phyloP scores from a whole-genome alignment of 2,329 filamentous ascomycete species.

The Paecilomyces formosus region DNA sequence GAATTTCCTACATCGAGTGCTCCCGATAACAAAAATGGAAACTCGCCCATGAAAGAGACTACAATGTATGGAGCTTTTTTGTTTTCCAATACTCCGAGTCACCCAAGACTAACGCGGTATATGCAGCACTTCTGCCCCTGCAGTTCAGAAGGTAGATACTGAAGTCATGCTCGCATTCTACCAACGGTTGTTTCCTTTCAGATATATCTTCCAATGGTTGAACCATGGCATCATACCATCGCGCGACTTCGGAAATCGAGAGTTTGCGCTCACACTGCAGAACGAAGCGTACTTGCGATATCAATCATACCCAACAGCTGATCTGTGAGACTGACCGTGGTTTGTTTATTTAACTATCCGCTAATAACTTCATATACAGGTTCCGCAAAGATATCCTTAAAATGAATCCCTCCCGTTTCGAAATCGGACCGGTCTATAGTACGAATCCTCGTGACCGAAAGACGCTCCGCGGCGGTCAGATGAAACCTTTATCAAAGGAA shows the following conservation, averaged over 20 bases:
- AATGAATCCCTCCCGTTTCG: conserved; percentile 86
- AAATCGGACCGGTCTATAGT: conserved; percentile 95
- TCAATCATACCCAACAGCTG: conserved; percentile 65
- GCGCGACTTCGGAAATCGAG: conserved; percentile 83
- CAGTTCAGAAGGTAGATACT: conserved; percentile 55
- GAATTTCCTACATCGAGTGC: conserved; percentile 50
- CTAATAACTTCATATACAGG: conserved; percentile 34
- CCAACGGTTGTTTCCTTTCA: conserved; percentile 89
- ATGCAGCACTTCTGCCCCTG: conserved; percentile 26
- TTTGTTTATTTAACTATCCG: background rate
- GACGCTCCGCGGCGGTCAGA: conserved; percentile 66
- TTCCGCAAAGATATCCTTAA: conserved; percentile 87
- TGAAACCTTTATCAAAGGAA: conserved; percentile 85
- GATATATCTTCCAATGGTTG: conserved; percentile 93
- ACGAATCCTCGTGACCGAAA: conserved; percentile 93
- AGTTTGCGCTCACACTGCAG: conserved; percentile 92
- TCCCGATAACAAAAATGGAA: conserved; percentile 36
- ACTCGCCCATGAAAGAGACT: conserved; percentile 30
- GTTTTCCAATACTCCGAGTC: too few species aligned
- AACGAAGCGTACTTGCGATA: conserved; percentile 92
- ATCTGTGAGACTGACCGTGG: conserved; percentile 41
- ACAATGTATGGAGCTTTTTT: too few species aligned
- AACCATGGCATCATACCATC: conserved; percentile 85
- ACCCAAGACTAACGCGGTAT: conserved; percentile 9
- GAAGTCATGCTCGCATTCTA: conserved; percentile 92